Base-by-base conservation (phyloP, 2,329 filamentous ascomycete species). In the Alternaria ethzedia region DNA sequence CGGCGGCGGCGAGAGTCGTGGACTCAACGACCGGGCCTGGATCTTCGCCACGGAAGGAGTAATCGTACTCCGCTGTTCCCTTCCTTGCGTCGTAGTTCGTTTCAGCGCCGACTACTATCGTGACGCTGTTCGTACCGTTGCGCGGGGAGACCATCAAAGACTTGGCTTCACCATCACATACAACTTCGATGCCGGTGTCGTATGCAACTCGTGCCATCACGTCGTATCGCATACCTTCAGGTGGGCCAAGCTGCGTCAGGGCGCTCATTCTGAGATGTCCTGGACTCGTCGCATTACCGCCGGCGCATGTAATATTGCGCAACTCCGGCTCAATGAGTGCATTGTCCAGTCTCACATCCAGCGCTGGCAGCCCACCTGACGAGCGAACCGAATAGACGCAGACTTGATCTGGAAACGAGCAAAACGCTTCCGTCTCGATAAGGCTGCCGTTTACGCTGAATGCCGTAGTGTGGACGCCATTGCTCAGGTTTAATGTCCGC, bases 51-150 rank as follows among this genome's bases (percentile, higher is more conserved):
- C 77, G 80, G 73, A 86, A 88, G 0, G 83, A 84, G 70, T 82
- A 87, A 11, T 75, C 70, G 60, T 69, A 70, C 15, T 76, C 78
- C 0, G 78, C 74, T 50, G 82, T 85, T 1, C 86, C 86, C 32
- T 83, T 82, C 4, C 77, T 82, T 57, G 83, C 76, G 51, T 87
- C 84, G 57, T 85, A 88, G 61, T 87, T 80, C 2, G 85, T 86
- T 3, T 71, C 78, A 3, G 79, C 79, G 2, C 81, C 80, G 15
- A 87, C 70, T 0, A 86, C 75, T 7, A 87, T 65, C 8, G 78
- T 77, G 10, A 82, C 45, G 10, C 67, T 71, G 3, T 63, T 74
- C 6, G 75, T 66, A 5, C 66, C 46, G 12, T 54, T 54, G 1
- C n/a, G 11, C 11, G 68, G 54, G 3, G 9, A 17, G 5, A 77